Evolutionary conservation across 2,329 filamentous ascomycete species (phyloP).

Genomic region (Coleophoma eucalyptorum): DNA sequence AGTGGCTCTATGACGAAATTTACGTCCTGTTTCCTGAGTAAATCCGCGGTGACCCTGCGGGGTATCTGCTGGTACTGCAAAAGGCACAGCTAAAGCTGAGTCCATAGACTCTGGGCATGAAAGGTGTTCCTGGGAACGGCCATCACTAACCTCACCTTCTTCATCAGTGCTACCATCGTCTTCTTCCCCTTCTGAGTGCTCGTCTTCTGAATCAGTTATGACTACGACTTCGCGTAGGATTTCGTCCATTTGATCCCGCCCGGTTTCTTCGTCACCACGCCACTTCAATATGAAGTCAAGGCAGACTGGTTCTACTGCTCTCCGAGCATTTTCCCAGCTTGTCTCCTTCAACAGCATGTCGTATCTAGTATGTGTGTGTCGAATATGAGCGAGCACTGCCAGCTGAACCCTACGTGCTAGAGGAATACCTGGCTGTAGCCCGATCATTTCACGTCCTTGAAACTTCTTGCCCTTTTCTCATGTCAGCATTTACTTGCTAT

Average conservation of each 20-base stretch:
- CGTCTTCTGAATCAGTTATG: slow-evolving; percentile 38
- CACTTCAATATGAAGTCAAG: slow-evolving; percentile 66
- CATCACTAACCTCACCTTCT: slow-evolving; percentile 4
- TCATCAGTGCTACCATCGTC: slow-evolving; percentile 13
- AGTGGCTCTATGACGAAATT: not conserved
- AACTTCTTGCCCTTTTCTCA: slow-evolving; percentile 42
- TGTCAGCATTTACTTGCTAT: slow-evolving; percentile 1
- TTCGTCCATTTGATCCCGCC: slow-evolving; percentile 63
- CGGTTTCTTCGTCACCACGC: slow-evolving; percentile 67
- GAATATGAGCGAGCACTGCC: slow-evolving; percentile 62
- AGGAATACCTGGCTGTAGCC: slow-evolving; percentile 50
- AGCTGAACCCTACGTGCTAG: slow-evolving; percentile 61
- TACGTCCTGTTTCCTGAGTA: not conserved
- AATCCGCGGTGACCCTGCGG: not conserved
- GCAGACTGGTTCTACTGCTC: slow-evolving; percentile 56
- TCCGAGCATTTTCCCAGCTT: slow-evolving; percentile 55
- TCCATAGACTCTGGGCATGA: slow-evolving; percentile 1
- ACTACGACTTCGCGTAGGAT: slow-evolving; percentile 64
- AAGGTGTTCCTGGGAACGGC: slow-evolving; percentile 6
- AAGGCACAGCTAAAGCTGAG: not conserved
- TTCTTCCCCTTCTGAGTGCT: slow-evolving; percentile 10
- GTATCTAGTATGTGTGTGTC: slow-evolving; percentile 64
- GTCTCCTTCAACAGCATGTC: slow-evolving; percentile 57
- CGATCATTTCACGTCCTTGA: slow-evolving; percentile 53
- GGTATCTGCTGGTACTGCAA: not conserved